A percentile compares a stretch with the other conserved stretches of the same genome.
phyloP scores from a whole-genome alignment of 129 eudicot genomes.

The Sambucus nigra region DNA sequence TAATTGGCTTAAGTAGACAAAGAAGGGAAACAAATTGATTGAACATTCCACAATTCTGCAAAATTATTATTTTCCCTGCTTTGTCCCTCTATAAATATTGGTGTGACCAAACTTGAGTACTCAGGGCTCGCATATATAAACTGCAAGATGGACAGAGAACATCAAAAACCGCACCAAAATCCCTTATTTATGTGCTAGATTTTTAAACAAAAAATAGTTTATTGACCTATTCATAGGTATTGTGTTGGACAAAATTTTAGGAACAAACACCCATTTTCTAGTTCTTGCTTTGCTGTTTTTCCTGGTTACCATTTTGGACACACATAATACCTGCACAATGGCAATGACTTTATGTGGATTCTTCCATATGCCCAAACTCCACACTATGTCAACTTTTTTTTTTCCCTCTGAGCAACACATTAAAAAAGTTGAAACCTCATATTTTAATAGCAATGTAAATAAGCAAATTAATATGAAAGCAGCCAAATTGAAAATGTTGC shows the following conservation, averaged over 20 bases:
- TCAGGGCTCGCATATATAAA: background rate
- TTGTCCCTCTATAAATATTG: background rate
- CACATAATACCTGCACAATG: background rate
- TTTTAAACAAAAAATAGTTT: background rate
- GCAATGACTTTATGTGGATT: background rate
- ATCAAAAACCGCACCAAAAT: background rate
- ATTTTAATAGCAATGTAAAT: background rate
- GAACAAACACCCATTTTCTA: background rate
- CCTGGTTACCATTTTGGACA: background rate
- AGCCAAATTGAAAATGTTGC: background rate
- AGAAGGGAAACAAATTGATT: background rate
- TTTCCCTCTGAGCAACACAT: too few relatives aligned
- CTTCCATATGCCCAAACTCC: background rate
- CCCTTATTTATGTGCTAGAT: background rate
- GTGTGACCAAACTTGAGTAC: background rate
- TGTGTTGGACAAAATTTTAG: too few relatives aligned
- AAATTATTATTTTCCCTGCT: background rate
- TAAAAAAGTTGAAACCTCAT: background rate
- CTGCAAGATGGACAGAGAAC: too few relatives aligned
- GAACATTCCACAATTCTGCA: background rate
- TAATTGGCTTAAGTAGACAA: background rate
- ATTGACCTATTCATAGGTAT: too few relatives aligned
- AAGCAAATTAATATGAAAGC: background rate
- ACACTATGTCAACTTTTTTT: background rate
- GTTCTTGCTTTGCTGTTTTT: background rate